Evolutionary conservation across 306 rosid genomes (phyloP).

Genomic region (Hylodesmum podocarpum): DNA sequence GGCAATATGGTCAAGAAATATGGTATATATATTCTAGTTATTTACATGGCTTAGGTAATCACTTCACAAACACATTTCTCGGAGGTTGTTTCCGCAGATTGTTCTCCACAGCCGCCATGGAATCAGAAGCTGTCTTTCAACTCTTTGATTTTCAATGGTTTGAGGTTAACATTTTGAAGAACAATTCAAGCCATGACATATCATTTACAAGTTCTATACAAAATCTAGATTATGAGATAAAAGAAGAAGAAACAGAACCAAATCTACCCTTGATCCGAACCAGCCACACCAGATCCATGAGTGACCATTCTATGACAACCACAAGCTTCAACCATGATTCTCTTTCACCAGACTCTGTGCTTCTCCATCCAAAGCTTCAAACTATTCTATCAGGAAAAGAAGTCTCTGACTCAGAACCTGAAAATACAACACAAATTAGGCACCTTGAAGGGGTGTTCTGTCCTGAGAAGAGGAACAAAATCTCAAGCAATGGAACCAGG

Average conservation of each 20-base stretch:
- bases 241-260: slow-evolving; percentile 27
- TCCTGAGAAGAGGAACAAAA: slow-evolving; percentile 31
- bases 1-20: slow-evolving; percentile 38
- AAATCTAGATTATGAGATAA: slow-evolving; percentile 26
- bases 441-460: background rate
- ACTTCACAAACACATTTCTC: background rate
- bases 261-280: slow-evolving; percentile 42
- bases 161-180: slow-evolving; percentile 39
- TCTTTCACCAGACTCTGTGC: slow-evolving; percentile 60
- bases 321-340: slow-evolving; percentile 44
- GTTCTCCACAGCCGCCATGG: slow-evolving; percentile 50
- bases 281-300: slow-evolving; percentile 54
- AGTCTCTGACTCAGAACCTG: slow-evolving; percentile 28
- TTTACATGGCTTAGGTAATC: background rate
- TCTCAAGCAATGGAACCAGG: background rate
- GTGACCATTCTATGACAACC: slow-evolving; percentile 56
- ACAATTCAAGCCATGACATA: background rate
- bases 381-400: slow-evolving; percentile 64
- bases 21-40: background rate
- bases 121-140: slow-evolving; percentile 40
- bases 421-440: background rate
- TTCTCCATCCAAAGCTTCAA: slow-evolving; percentile 44
- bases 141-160: slow-evolving; percentile 69
- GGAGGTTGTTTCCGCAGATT: background rate
- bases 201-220: slow-evolving; percentile 26